These are phyloP conservation scores for Taphrina flavorubra DNA, from an alignment of 1,139 yeast species.

Conservation along the genomic window DNA sequence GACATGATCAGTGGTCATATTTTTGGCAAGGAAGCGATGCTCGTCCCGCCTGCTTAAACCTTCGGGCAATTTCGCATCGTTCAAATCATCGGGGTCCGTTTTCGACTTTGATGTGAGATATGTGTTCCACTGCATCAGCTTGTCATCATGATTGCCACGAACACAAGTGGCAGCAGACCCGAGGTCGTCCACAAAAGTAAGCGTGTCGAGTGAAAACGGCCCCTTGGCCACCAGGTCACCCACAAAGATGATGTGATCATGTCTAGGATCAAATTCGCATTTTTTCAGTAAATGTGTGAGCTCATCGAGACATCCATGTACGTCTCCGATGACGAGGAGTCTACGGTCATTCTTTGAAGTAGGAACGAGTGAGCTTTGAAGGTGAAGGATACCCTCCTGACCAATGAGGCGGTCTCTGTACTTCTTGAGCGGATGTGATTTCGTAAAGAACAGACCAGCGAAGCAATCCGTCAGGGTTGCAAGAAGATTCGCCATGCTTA, in stretches of 20 bases:
- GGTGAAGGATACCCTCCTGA: constrained; percentile 21
- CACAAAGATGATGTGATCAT: constrained; percentile 69
- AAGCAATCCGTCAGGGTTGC: constrained; percentile 12
- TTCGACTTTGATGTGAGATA: constrained; percentile 18
- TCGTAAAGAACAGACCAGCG: constrained; percentile 22
- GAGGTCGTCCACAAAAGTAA: constrained; percentile 63
- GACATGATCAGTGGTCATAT: constrained; percentile 11
- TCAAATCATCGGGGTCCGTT: constrained; percentile 16
- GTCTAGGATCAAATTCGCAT: constrained; percentile 55
- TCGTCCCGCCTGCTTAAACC: constrained; percentile 34
- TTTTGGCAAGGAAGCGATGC: constrained; percentile 35
- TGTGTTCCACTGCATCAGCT: constrained; percentile 66
- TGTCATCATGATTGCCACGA: constrained; percentile 86
- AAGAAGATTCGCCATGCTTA: constrained; percentile 1
- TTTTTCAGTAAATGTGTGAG: constrained; percentile 60
- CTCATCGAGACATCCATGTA: constrained; percentile 76
- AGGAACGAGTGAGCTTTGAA: constrained; percentile 40
- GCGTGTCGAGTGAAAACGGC: constrained; percentile 69
- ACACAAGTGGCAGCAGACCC: constrained; percentile 66
- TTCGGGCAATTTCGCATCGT: constrained; percentile 24
- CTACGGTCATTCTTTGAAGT: constrained; percentile 51
- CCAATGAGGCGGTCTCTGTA: constrained; percentile 35
- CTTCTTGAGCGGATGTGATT: constrained; percentile 34
- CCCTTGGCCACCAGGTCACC: constrained; percentile 93
- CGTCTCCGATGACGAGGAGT: constrained; percentile 77